Base-by-base conservation (phyloP, 306 rosid genomes). In the Lupinus albus region DNA sequence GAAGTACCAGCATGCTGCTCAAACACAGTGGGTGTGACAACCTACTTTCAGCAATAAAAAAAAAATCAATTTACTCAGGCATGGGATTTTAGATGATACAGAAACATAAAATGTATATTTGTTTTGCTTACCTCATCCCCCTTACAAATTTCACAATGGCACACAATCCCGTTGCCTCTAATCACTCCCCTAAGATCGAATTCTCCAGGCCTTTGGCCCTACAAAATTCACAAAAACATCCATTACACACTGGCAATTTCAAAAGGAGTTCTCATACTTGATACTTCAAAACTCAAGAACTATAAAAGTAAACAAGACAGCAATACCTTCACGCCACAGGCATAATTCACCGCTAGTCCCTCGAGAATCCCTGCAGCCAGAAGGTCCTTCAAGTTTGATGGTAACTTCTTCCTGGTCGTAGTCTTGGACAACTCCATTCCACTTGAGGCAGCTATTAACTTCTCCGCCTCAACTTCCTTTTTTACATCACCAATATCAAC, bases 1-100 rank as follows among this genome's bases (percentile, higher is more conserved):
- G 88, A 51, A 76, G 96, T 90, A 30, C 91, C 84, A 17, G 99
- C 99, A 76, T 94, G 99, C 69, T 85, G 68, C 86, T 94, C 99
- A 82, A 85, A 94, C 72, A 72, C 75, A 14, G 87, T 55, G 47
- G 99, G 99, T 4, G 92, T 54, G 64, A 88, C 83, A 78, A 82
- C 88, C 99, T 94, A 79, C 64, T 45, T 35, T 15, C 72, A 42
- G 63, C 46, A 65, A 60, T 61, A 53, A 61, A 3, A 46, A 25
- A 8, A 32, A 59, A 55, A 17, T 33, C 57, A 71, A 38, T 44
- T 62, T 66, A 65, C 64, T 14, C 72, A 39, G 54, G 30, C 1
- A 71, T 13, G 6, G 38, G 3, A 70, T 35, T 12, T 6, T 9
- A 56, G 20, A 15, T 11, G 1, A 57, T 11, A 42, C 39, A 57